Evolutionary conservation across 108 stramenopile genomes (phyloP), one percentile per base, ranked within the genome.

Genomic region (Stephanodiscus triporus): DNA sequence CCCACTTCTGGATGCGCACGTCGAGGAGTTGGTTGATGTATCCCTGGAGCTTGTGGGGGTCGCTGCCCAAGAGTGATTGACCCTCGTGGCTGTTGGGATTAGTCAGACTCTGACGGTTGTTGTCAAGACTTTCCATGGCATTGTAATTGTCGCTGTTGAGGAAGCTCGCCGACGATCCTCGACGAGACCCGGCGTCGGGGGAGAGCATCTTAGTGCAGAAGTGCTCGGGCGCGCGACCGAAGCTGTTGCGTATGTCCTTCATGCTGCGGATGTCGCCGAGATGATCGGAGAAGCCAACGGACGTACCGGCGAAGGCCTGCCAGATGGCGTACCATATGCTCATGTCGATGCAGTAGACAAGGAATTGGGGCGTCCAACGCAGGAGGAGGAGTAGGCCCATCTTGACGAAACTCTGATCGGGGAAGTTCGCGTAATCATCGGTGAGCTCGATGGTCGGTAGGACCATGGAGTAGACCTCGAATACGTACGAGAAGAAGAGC

Each of bases 1-100:
- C 95, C 98, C 98, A 99, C 80, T 97, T 96, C 69, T 96, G 96
- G 68, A 96, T 97, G 32, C 97, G 84, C 29, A 97, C 92, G 77
- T 97, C 96, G 45, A 97, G 80, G 57, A 97, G 85, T 22, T 92
- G 82, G 55, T 92, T 97, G n/a, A 94, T 91, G 72, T 91, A 91
- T 40, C 89, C 91, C 63, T 91, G 93, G 20, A 95, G 76, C 78
- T 86, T 83, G 61, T 91, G 92, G 10, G 88, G 80, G 70, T 91
- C 87, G 58, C 57, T 76, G 10, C 89, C 92, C 37, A 93, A 83
- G 56, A 96, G 78, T 0, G 87, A 85, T n/a, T 87, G 75, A 11
- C 87, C 85, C 64, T 94, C 88, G 19, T 68, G 59, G 68, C 79
- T 73, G 42, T 79, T 79, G 14, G 82, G 78, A 56, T 77, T 79